These are phyloP conservation scores for Neurospora crassa DNA, from an alignment of 2,329 filamentous ascomycete genomes.

Conservation along the genomic window DNA sequence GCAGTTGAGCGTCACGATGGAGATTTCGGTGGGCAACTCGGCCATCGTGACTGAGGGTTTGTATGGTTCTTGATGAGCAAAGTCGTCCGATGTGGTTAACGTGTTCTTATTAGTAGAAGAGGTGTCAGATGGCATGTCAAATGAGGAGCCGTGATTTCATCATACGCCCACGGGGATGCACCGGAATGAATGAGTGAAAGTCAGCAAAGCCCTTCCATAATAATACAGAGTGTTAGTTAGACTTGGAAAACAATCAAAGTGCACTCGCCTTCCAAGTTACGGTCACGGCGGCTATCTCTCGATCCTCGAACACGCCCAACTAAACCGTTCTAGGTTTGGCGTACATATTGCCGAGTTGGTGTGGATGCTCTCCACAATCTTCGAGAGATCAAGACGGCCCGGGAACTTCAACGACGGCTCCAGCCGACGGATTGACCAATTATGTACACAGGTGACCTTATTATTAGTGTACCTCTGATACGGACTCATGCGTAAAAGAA, in stretches of 20 bases:
- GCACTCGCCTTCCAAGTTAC: neutral
- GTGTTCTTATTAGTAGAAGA: neutral
- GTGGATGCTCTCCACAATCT: neutral
- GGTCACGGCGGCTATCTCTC: neutral
- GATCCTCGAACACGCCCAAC: neutral
- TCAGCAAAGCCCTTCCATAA: neutral
- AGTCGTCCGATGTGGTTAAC: slow-evolving; percentile 7
- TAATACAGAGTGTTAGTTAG: neutral
- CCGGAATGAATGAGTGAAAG: neutral
- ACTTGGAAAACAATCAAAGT: neutral
- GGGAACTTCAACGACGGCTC: neutral
- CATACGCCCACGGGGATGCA: neutral
- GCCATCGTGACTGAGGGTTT: slow-evolving; percentile 6
- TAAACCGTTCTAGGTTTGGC: neutral
- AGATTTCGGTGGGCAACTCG: slow-evolving; percentile 49
- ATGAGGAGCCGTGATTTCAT: neutral
- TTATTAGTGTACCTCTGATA: neutral
- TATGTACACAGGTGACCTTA: neutral
- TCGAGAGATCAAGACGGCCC: neutral
- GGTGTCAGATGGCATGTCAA: neutral
- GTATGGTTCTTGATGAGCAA: neutral
- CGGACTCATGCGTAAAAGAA: neutral
- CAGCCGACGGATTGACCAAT: neutral
- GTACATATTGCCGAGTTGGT: neutral
- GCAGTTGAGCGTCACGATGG: slow-evolving; percentile 85